phyloP scores from a whole-genome alignment of 2,329 filamentous ascomycete species.

The Penicillium brasilianum region DNA sequence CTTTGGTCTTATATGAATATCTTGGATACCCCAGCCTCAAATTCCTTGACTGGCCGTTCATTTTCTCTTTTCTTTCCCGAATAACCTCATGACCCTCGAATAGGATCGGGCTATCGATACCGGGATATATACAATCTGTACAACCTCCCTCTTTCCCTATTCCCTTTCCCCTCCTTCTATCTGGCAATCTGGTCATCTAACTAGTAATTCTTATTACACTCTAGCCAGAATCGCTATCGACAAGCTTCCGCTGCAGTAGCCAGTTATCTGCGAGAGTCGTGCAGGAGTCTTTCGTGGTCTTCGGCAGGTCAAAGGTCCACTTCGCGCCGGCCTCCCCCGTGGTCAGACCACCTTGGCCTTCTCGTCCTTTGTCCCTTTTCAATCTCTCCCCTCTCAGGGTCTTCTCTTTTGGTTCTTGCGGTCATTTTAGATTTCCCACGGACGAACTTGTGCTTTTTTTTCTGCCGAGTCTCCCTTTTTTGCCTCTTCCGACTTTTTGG shows the following conservation, averaged over 20 bases:
- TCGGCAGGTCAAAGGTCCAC: conserved; percentile 24
- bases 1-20: neutral
- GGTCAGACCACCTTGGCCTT: conserved; percentile 30
- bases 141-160: neutral
- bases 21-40: neutral
- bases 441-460: neutral
- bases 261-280: neutral
- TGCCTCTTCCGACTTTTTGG: neutral
- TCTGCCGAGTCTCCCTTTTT: neutral
- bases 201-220: neutral
- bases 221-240: neutral
- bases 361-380: conserved; percentile 6
- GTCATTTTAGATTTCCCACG: neutral
- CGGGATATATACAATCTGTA: neutral
- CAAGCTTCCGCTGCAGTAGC: neutral
- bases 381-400: conserved; percentile 4
- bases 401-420: conserved; percentile 6
- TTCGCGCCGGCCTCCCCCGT: conserved; percentile 19
- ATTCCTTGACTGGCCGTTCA: neutral
- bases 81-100: neutral
- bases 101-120: neutral
- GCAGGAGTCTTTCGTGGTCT: neutral
- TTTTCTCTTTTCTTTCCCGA: neutral
- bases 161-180: neutral
- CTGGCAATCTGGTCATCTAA: neutral